These are phyloP conservation scores for Coffea humblotiana DNA, from an alignment of 305 asterid species.

Conservation along the genomic window DNA sequence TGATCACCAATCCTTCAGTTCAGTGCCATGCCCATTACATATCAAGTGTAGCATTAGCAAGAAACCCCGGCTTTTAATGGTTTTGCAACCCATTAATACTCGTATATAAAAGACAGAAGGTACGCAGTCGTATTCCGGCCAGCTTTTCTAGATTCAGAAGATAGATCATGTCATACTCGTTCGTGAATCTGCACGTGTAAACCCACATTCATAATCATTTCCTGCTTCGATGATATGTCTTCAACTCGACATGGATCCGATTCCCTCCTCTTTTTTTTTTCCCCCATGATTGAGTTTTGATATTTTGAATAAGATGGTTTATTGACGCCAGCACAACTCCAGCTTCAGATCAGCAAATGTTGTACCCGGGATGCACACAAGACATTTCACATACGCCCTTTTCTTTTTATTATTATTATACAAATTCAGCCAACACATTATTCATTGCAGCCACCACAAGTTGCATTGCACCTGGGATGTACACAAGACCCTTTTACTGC, in stretches of 20 bases:
- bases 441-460: not conserved
- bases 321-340: not conserved
- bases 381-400: too few relatives aligned
- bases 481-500: not conserved
- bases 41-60: not conserved
- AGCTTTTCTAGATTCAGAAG: not conserved
- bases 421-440: not conserved
- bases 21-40: not conserved
- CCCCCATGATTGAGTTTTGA: not conserved
- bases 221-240: not conserved
- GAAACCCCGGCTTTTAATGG: not conserved
- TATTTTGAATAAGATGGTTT: not conserved
- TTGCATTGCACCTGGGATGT: not conserved
- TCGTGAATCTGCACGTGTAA: not conserved
- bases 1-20: not conserved
- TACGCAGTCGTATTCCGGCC: slow-evolving; percentile 13
- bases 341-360: not conserved
- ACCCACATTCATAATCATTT: not conserved
- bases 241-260: not conserved
- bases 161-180: not conserved
- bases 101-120: not conserved
- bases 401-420: not conserved
- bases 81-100: not conserved
- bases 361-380: too few relatives aligned
- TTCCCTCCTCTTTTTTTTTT: not conserved